These are phyloP conservation scores for Bombardia bombarda DNA, from an alignment of 495 filamentous ascomycete genomes.

Conservation along the genomic window DNA sequence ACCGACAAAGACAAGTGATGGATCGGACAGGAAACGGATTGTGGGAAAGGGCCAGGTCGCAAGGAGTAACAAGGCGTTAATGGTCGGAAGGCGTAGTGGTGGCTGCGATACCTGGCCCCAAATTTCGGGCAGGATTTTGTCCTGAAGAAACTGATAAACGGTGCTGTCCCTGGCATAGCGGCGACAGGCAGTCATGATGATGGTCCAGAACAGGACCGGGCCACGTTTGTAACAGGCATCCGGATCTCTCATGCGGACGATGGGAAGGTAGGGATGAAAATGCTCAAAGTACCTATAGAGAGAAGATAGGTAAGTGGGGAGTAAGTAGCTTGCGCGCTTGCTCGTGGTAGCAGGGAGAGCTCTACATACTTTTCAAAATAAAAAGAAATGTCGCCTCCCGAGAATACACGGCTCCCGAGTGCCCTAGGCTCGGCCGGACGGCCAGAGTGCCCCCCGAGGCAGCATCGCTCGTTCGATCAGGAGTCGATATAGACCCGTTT, in stretches of 20 bases:
- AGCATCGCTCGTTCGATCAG: slow-evolving; percentile 5
- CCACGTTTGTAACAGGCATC: slow-evolving; percentile 31
- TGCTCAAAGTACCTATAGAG: slow-evolving; percentile 30
- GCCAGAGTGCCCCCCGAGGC: slow-evolving; percentile 1
- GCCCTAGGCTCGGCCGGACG: slow-evolving; percentile 27
- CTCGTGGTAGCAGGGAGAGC: no score
- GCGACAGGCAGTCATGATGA: slow-evolving; percentile 34
- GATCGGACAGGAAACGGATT: slow-evolving; percentile 35
- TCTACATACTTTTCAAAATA: slow-evolving; percentile 36
- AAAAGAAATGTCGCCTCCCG: slow-evolving; percentile 37
- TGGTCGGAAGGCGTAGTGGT: slow-evolving; percentile 28
- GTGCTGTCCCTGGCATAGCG: slow-evolving; percentile 32
- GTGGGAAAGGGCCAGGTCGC: slow-evolving; percentile 35
- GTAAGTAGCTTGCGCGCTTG: no score
- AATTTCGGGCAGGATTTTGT: slow-evolving; percentile 29
- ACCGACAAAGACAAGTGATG: slow-evolving; percentile 30
- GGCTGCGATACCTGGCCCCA: slow-evolving; percentile 24
- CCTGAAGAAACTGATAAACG: slow-evolving; percentile 32
- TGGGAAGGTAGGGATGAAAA: slow-evolving; percentile 37
- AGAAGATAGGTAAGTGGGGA: background rate
- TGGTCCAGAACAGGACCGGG: slow-evolving; percentile 36
- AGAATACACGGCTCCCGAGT: slow-evolving; percentile 35
- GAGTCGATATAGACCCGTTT: slow-evolving; percentile 9
- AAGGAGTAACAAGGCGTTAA: slow-evolving; percentile 36
- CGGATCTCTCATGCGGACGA: slow-evolving; percentile 29